These are phyloP conservation scores for Hypoxylon rickii DNA, from an alignment of 495 filamentous ascomycete species.

Conservation along the genomic window DNA sequence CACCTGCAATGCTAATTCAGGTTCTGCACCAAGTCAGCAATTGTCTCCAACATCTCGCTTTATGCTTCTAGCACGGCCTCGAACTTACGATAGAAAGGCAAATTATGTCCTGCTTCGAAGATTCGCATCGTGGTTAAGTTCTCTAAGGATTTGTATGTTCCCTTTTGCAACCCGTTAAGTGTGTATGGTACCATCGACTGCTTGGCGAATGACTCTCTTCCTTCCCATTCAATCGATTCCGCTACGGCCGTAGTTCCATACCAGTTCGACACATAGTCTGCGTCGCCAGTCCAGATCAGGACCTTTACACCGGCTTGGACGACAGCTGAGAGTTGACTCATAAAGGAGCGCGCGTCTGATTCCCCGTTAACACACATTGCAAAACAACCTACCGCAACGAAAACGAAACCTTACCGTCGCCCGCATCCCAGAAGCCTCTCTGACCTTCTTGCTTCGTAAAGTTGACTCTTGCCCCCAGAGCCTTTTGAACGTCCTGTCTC, in stretches of 20 bases:
- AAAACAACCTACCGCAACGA: background rate
- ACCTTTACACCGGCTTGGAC: conserved; percentile 54
- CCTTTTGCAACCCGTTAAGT: conserved; percentile 50
- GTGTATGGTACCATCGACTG: conserved; percentile 50
- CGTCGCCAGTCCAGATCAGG: conserved; percentile 61
- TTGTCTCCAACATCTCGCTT: background rate
- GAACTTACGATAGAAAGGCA: conserved; percentile 52
- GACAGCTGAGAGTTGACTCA: conserved; percentile 52
- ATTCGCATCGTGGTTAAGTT: conserved; percentile 58
- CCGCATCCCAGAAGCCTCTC: conserved; percentile 50
- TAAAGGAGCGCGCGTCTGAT: conserved; percentile 51
- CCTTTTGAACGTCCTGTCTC: conserved; percentile 45
- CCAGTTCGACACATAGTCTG: conserved; percentile 64
- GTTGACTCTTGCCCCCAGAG: conserved; percentile 55
- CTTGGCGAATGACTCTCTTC: conserved; percentile 44
- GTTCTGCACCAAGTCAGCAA: conserved; percentile 37
- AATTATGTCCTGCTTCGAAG: conserved; percentile 58
- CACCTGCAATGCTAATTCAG: conserved; percentile 53
- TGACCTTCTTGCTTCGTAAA: conserved; percentile 52
- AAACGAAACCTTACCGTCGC: conserved; percentile 53
- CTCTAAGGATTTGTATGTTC: conserved; percentile 55
- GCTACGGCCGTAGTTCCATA: conserved; percentile 50
- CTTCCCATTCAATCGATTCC: conserved; percentile 47
- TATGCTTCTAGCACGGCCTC: background rate
- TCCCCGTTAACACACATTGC: background rate